phyloP scores from a whole-genome alignment of 2,329 filamentous ascomycete genomes.

The Akanthomyces lecanii region DNA sequence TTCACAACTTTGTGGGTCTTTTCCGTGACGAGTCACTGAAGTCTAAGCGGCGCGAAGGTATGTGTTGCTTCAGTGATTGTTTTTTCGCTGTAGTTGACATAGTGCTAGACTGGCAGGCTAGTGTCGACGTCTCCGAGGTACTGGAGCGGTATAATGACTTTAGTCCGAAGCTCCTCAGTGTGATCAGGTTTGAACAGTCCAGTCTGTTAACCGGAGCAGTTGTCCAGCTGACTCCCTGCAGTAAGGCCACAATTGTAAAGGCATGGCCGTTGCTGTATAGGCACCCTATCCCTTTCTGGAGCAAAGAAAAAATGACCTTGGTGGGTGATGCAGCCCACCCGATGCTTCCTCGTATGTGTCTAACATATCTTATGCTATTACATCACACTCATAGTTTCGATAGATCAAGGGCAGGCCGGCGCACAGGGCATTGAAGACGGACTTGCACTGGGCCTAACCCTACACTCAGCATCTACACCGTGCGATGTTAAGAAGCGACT shows the following conservation, averaged over 20 bases:
- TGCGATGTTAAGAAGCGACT: slow-evolving; percentile 24
- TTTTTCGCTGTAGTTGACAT: neutral
- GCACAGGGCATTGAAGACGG: slow-evolving; percentile 35
- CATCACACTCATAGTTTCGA: neutral
- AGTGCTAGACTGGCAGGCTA: slow-evolving; percentile 28
- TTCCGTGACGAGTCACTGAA: slow-evolving; percentile 25
- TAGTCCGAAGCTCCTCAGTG: slow-evolving; percentile 24
- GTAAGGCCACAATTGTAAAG: slow-evolving; percentile 30
- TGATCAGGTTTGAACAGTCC: slow-evolving; percentile 19
- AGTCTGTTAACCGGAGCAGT: neutral
- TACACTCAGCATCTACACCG: slow-evolving; percentile 14
- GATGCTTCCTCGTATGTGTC: slow-evolving; percentile 33
- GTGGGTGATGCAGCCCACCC: slow-evolving; percentile 36
- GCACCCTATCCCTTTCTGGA: slow-evolving; percentile 30
- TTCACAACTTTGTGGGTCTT: slow-evolving; percentile 33
- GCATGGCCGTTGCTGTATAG: slow-evolving; percentile 34
- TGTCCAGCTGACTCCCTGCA: slow-evolving; percentile 19
- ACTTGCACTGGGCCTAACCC: slow-evolving; percentile 24
- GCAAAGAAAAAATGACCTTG: slow-evolving; percentile 29
- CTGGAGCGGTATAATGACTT: slow-evolving; percentile 27
- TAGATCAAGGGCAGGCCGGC: slow-evolving; percentile 37
- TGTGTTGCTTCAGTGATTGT: neutral
- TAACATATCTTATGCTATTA: neutral
- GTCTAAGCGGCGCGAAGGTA: slow-evolving; percentile 20
- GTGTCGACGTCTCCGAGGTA: slow-evolving; percentile 27